Conservation (phyloP, 164 flowering plant species). For the Chloranthus sessilifolius region DNA sequence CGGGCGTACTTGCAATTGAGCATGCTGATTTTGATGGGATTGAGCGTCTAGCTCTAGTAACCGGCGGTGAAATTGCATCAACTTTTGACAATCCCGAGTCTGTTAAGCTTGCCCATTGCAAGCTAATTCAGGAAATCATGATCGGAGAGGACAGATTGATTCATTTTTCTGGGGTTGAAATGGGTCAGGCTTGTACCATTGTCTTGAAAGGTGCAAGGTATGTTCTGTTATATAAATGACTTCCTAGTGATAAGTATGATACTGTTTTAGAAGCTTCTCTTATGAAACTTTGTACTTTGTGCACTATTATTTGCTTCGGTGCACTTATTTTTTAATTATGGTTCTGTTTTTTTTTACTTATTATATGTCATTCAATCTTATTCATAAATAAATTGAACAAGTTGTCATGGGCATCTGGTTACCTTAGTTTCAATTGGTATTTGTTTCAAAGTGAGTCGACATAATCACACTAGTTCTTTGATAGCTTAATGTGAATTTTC, state of each 20-base stretch:
- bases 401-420: too few species aligned
- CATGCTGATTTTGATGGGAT: slow-evolving; percentile 99
- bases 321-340: too few species aligned
- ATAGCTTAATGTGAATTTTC: too few species aligned
- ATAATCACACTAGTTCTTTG: too few species aligned
- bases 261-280: too few species aligned
- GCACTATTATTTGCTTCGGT: too few species aligned
- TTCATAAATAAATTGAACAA: too few species aligned
- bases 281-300: too few species aligned
- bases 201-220: slow-evolving; percentile 99
- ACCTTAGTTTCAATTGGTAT: too few species aligned
- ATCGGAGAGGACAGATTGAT: slow-evolving; percentile 96
- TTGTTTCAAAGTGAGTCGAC: too few species aligned
- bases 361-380: too few species aligned
- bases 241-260: not conserved
- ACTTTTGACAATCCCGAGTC: slow-evolving; percentile 99
- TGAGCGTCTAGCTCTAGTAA: slow-evolving; percentile 89
- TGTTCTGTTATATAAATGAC: not conserved
- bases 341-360: too few species aligned
- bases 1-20: slow-evolving; percentile 96
- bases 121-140: slow-evolving; percentile 97
- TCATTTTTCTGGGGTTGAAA: slow-evolving; percentile 92
- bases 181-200: slow-evolving; percentile 99
- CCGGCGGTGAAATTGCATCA: slow-evolving; percentile 99
- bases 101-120: slow-evolving; percentile 95